A percentile compares a stretch with the other conserved stretches of the same genome.
These are phyloP conservation scores for Phytophthora idaei DNA, from an alignment of 352 stramenopile species.

Conservation along the genomic window DNA sequence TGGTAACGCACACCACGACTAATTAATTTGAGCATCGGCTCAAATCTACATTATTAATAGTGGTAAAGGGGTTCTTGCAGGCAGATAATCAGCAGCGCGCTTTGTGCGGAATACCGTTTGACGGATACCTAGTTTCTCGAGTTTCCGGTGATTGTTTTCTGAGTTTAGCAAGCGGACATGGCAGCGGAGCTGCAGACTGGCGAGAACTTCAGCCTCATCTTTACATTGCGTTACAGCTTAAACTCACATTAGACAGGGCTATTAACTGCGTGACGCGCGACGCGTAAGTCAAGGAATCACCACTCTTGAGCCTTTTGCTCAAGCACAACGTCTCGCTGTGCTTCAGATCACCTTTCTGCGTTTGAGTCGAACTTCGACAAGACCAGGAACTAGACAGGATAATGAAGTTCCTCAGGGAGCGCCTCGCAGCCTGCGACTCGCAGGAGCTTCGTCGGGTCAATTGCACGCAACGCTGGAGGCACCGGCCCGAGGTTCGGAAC, in stretches of 20 bases:
- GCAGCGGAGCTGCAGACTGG: constrained; percentile 2
- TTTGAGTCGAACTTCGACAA: no score
- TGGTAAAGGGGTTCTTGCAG: neutral
- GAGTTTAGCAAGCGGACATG: constrained; percentile 3
- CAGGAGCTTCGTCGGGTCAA: no score
- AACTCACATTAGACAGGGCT: constrained; percentile 6
- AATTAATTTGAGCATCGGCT: constrained; percentile 3
- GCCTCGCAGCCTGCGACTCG: no score
- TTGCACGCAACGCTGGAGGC: no score
- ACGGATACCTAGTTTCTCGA: neutral
- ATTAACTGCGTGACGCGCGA: constrained; percentile 7
- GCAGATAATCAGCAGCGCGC: neutral
- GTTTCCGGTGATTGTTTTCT: constrained; percentile 12
- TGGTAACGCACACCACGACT: neutral
- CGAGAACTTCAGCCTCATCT: constrained; percentile 11
- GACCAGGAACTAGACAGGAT: no score
- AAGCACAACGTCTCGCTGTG: neutral
- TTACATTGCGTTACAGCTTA: constrained; percentile 16
- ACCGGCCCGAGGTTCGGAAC: no score
- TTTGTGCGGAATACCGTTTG: neutral
- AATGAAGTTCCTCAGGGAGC: no score
- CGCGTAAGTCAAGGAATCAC: constrained; percentile 7
- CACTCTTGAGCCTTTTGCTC: neutral
- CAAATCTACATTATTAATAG: neutral
- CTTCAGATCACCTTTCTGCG: neutral